phyloP scores from a whole-genome alignment of 306 rosid species.

The Herpetospermum pedunculosum region DNA sequence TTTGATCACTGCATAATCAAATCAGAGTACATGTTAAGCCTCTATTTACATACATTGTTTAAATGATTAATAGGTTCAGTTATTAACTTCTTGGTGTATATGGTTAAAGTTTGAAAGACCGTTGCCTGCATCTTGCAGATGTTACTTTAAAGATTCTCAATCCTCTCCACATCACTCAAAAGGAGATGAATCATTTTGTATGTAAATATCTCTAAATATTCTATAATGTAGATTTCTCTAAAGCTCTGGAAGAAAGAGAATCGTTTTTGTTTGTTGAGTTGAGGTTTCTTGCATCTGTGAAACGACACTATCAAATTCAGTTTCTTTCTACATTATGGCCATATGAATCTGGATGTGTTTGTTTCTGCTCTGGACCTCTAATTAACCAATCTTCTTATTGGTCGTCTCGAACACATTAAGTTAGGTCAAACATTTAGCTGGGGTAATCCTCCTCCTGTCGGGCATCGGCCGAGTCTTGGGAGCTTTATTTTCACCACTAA shows the following conservation, averaged over 20 bases:
- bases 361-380: not conserved
- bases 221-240: not conserved
- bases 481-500: not conserved
- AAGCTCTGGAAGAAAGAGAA: not conserved
- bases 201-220: not conserved
- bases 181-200: not conserved
- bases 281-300: not conserved
- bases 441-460: not conserved
- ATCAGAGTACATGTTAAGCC: not conserved
- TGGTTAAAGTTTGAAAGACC: not conserved
- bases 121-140: not conserved
- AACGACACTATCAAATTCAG: not conserved
- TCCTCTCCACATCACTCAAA: not conserved
- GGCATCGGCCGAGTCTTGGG: not conserved
- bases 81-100: not conserved
- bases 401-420: not conserved
- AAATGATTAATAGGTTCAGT: not conserved
- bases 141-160: not conserved
- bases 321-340: not conserved
- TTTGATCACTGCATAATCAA: not conserved
- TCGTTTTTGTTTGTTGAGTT: conserved; percentile 1
- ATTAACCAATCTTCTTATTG: not conserved
- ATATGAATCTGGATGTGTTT: not conserved
- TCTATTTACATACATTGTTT: not conserved
- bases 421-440: not conserved